Base-by-base conservation (phyloP, 2,329 filamentous ascomycete species). In the Arthrobotrys sphaeroides region DNA sequence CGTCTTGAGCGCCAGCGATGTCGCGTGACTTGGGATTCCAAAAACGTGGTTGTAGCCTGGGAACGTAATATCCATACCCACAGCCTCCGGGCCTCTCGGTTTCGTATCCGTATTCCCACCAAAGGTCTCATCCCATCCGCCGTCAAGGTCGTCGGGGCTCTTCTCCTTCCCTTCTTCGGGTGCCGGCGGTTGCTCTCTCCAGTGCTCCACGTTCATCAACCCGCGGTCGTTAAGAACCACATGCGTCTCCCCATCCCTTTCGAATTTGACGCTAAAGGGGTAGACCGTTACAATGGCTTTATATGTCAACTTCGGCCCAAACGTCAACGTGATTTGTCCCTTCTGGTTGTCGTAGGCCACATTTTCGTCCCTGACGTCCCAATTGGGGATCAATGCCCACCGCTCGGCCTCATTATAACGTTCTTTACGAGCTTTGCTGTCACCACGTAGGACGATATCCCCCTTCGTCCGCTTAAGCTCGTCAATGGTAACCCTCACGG, bases 91-190 rank as follows among this genome's bases (percentile, higher is more conserved):
- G 0, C 95, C 79, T 80, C 90, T 89, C n/a, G 95, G 94, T 83
- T 99, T 99, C 3, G 90, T 88, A 82, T 99, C 95, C 0, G 94
- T 98, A 82, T 95, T 96, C 76, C 94, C 94, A 78, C 94, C 94
- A 82, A 99, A 99, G 0, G 87, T 88, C 84, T 99, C 95, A 5
- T 99, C 95, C 95, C 95, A 99, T 93, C 93, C 97, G 2, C 94
- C 97, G 83, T 84, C 81, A 57, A 85, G 84, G 51, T 84, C 82
- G 70, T 84, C 82, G 3, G 81, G 83, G 53, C 84, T 82, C 67
- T 83, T 82, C 59, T 78, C 79, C 77, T 83, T 82, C 77, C 85
- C 84, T 68, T 84, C 86, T 68, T 89, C 88, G 40, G 84, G 83
- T 26, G 83, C 83, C 77, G 87, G 84, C 76, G 86, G 85, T 78